These are phyloP conservation scores for Oidium heveae DNA, from an alignment of 2,329 filamentous ascomycete genomes.

Conservation along the genomic window DNA sequence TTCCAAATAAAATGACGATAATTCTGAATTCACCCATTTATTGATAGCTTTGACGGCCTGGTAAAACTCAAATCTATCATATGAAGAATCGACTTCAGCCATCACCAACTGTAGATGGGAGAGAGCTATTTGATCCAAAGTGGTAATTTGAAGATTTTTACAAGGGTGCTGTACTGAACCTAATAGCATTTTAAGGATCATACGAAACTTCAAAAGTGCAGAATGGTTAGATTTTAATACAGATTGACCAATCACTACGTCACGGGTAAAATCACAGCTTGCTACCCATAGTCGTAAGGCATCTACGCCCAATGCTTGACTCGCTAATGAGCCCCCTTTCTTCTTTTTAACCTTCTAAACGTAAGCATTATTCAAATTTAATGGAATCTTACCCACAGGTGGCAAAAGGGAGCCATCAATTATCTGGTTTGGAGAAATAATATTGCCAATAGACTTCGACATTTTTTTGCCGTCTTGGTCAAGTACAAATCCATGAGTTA, in stretches of 20 bases:
- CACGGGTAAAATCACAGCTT: constrained; percentile 71
- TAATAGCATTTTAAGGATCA: constrained; percentile 73
- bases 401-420: constrained; percentile 63
- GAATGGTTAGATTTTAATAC: constrained; percentile 56
- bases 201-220: constrained; percentile 62
- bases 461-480: constrained; percentile 87
- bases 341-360: constrained; percentile 23
- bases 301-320: constrained; percentile 61
- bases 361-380: background rate
- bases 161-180: constrained; percentile 34
- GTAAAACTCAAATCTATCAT: constrained; percentile 56
- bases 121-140: constrained; percentile 50
- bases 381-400: constrained; percentile 15
- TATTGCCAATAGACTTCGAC: constrained; percentile 91
- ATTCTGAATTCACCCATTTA: constrained; percentile 54
- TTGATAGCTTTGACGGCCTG: constrained; percentile 50
- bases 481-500: constrained; percentile 87
- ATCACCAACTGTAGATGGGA: constrained; percentile 45
- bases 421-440: constrained; percentile 55
- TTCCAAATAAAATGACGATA: constrained; percentile 89
- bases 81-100: constrained; percentile 36
- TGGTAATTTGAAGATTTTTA: constrained; percentile 24
- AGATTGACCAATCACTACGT: constrained; percentile 57
- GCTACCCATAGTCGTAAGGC: constrained; percentile 77
- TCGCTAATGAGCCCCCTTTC: constrained; percentile 16